Conservation (phyloP, 2,329 filamentous ascomycete genomes). For the Lasiodiplodia sp. region DNA sequence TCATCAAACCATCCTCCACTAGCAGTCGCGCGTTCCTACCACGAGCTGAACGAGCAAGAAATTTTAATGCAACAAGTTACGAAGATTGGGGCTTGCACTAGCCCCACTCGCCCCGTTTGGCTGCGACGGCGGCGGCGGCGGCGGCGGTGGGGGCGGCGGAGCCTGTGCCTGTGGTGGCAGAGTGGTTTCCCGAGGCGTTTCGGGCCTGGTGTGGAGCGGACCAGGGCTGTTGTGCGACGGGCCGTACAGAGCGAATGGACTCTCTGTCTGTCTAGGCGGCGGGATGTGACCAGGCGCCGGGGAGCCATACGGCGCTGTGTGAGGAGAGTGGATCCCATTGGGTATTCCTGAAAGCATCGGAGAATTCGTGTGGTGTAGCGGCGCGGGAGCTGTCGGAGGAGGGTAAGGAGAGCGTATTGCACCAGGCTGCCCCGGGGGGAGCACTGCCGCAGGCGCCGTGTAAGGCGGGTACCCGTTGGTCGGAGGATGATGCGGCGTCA, state of each 20-base stretch:
- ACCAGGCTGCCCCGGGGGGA: conserved; percentile 40
- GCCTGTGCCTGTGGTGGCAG: conserved; percentile 41
- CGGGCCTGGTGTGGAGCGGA: conserved; percentile 37
- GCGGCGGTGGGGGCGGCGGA: conserved; percentile 26
- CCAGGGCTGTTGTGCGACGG: conserved; percentile 31
- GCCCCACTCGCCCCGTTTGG: conserved; percentile 41
- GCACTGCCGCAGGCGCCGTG: conserved; percentile 39
- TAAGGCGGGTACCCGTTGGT: conserved; percentile 46
- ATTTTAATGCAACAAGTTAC: conserved; percentile 54
- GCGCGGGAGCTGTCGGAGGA: conserved; percentile 39
- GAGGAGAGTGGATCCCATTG: conserved; percentile 35
- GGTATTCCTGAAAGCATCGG: conserved; percentile 33
- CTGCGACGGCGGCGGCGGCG: conserved; percentile 29
- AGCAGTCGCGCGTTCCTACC: background rate
- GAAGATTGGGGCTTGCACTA: conserved; percentile 57
- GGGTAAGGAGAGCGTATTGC: conserved; percentile 39
- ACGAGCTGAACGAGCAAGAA: background rate
- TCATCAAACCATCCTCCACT: background rate
- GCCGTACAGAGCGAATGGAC: conserved; percentile 38
- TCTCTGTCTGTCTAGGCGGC: conserved; percentile 42
- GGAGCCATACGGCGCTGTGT: conserved; percentile 35
- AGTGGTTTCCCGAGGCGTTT: conserved; percentile 44
- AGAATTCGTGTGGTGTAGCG: conserved; percentile 42
- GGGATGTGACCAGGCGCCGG: conserved; percentile 26
- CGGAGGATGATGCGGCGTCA: conserved; percentile 40